A percentile compares a stretch with the other conserved stretches of the same genome.
These are phyloP conservation scores for Gossypium stocksii DNA, from an alignment of 345 rosid species.

Conservation along the genomic window DNA sequence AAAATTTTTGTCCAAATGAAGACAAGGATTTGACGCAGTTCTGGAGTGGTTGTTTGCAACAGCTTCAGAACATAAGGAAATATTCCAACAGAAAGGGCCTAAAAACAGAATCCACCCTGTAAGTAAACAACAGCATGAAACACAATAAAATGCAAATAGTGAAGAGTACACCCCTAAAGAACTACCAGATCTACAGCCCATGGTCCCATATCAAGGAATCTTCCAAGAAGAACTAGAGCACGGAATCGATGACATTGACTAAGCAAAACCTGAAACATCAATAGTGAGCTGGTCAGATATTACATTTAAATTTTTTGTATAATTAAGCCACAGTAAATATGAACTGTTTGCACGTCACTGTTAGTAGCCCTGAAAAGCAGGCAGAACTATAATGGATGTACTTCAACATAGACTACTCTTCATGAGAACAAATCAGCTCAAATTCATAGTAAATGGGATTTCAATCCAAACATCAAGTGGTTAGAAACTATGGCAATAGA, in stretches of 20 bases:
- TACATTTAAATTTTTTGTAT: not conserved
- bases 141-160: slow-evolving; percentile 4
- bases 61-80: slow-evolving; percentile 96
- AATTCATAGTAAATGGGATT: not conserved
- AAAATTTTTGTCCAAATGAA: slow-evolving; percentile 99
- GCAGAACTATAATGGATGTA: not conserved
- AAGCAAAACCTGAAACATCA: slow-evolving; percentile 74
- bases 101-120: slow-evolving; percentile 26
- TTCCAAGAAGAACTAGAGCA: slow-evolving; percentile 94
- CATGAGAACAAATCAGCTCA: not conserved
- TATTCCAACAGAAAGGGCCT: slow-evolving; percentile 99
- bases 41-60: slow-evolving; percentile 87
- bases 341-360: not conserved
- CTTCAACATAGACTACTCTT: not conserved
- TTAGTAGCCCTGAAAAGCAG: not conserved
- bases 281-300: slow-evolving; percentile 18
- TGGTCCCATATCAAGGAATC: slow-evolving; percentile 98
- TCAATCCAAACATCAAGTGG: not conserved
- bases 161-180: slow-evolving; percentile 14
- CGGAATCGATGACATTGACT: slow-evolving; percentile 98
- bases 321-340: slow-evolving; percentile 6
- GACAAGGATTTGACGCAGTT: slow-evolving; percentile 94
- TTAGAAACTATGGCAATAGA: not conserved
- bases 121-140: slow-evolving; percentile 17
- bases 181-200: slow-evolving; percentile 99